Base-by-base conservation (phyloP, 176 grass and related monocot species). In the Tillandsia fasciculata region DNA sequence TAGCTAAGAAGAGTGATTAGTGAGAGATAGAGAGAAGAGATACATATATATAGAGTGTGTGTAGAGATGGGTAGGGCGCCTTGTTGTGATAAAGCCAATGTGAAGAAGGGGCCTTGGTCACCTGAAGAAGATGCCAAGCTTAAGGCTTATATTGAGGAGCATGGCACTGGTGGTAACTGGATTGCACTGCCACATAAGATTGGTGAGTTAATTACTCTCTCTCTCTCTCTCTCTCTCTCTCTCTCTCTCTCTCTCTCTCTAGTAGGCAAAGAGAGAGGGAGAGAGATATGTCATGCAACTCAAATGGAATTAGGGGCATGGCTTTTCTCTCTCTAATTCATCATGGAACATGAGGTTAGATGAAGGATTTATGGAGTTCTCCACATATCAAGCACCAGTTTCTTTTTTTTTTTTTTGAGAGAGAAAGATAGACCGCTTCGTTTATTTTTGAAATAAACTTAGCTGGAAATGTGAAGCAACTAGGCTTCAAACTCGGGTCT, bases 151-250 rank as follows among this genome's bases (percentile, higher is more conserved):
- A 93, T 99, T 59, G 94, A 99, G 57, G 87, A 88, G 70, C 49
- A 99, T 49, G 94, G 94, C 64, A 93, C 84, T 68, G 94, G 84
- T 9, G 82, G 87, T 69, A 93, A 99, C 82, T 99, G 94, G 94
- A 93, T 99, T 69, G 87, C 94, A 10, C 89, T 99, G 49, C 94
- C 94, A n/a, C 89, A 90, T 63, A 93, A 99, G 74, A 99, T 99
- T 20, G 94, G 94, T 99, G 70, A 70, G 88, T 72, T 1, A 56
- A 20, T 20, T 20, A 20, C 17, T 57, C 14, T 15, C 9, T 8
- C 56, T 61, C 22, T n/a, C 56, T 61, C 56, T 61, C 22, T 59
- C n/a, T 2, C n/a, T 12, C 12, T 23, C 22, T 20, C 17, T 57
- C 14, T 15, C 9, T 8, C 56, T 61, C 22, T n/a, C 54, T 58